Conservation (phyloP, 2,329 filamentous ascomycete genomes). For the Aschersonia sp. region DNA sequence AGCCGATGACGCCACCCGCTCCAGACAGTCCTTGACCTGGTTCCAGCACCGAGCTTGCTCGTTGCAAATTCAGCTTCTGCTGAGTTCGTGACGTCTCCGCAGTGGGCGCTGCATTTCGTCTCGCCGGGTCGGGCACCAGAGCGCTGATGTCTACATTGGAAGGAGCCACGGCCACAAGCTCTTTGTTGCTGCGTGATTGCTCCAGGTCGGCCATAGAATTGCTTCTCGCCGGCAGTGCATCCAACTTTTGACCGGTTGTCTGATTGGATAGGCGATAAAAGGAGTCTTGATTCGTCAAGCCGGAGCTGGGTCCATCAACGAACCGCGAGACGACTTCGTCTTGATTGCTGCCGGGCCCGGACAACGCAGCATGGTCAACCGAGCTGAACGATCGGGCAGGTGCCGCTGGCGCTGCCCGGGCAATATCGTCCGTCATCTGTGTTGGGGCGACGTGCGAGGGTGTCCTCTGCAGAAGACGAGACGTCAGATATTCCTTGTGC, state of each 20-base stretch:
- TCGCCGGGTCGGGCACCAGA: constrained; percentile 29
- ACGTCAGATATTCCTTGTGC: constrained; percentile 54
- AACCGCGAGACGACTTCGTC: constrained; percentile 45
- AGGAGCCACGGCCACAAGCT: constrained; percentile 8
- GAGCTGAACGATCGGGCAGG: constrained; percentile 18
- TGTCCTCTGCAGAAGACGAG: constrained; percentile 49
- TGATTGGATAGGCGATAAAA: constrained; percentile 28
- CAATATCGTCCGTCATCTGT: constrained; percentile 47
- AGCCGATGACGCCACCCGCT: constrained; percentile 23
- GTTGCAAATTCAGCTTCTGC: constrained; percentile 62
- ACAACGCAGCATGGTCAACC: constrained; percentile 12
- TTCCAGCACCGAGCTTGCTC: constrained; percentile 59
- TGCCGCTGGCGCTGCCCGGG: constrained; percentile 22
- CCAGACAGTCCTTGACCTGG: constrained; percentile 32
- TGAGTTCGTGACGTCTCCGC: constrained; percentile 53
- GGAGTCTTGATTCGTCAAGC: constrained; percentile 34
- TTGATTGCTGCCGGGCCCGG: constrained; percentile 19
- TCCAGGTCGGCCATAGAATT: constrained; percentile 25
- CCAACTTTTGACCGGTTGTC: constrained; percentile 13
- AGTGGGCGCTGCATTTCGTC: constrained; percentile 23
- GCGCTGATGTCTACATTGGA: constrained; percentile 27
- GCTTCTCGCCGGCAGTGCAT: constrained; percentile 22
- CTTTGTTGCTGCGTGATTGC: constrained; percentile 9
- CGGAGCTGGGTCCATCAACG: constrained; percentile 35
- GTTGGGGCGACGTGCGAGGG: constrained; percentile 47